Evolutionary conservation across 1,284 basidiomycete genomes (phyloP).

Genomic region (Trichosporon sp.): DNA sequence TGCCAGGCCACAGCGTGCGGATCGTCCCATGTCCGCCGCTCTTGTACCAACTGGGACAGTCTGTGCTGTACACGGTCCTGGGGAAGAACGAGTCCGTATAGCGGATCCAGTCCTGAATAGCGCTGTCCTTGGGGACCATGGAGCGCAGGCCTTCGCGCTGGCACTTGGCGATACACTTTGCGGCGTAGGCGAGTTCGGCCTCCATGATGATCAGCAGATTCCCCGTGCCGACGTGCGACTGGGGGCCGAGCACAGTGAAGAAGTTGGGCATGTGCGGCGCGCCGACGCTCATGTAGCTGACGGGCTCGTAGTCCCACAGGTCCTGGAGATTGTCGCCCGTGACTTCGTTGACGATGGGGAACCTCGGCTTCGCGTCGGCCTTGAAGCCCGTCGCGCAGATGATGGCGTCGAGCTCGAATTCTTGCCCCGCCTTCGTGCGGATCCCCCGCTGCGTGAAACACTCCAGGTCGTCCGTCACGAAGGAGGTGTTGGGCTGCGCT

Average conservation of each 20-base stretch:
- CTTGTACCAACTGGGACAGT: constrained; percentile 44
- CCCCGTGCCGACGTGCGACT: constrained; percentile 26
- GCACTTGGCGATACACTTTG: constrained; percentile 30
- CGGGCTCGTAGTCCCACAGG: constrained; percentile 35
- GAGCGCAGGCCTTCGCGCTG: constrained; percentile 27
- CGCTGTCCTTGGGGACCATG: constrained; percentile 38
- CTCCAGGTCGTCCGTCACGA: constrained; percentile 35
- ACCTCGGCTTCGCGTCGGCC: constrained; percentile 40
- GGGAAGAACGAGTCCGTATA: constrained; percentile 42
- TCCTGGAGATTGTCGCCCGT: constrained; percentile 45
- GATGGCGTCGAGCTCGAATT: constrained; percentile 42
- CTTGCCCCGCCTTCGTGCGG: constrained; percentile 30
- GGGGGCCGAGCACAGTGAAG: constrained; percentile 25
- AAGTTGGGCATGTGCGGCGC: constrained; percentile 47
- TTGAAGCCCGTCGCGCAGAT: constrained; percentile 50
- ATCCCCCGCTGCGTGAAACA: constrained; percentile 40
- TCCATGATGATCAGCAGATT: constrained; percentile 35
- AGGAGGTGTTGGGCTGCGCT: constrained; percentile 40
- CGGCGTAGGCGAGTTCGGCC: constrained; percentile 34
- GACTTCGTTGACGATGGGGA: constrained; percentile 37
- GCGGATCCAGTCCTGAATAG: constrained; percentile 42
- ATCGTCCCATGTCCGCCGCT: constrained; percentile 27
- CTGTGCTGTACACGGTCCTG: constrained; percentile 40
- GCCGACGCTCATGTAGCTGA: constrained; percentile 41
- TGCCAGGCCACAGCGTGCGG: constrained; percentile 38